These are phyloP conservation scores for Heliocybe sulcata DNA, from an alignment of 1,284 basidiomycete species.

Conservation along the genomic window DNA sequence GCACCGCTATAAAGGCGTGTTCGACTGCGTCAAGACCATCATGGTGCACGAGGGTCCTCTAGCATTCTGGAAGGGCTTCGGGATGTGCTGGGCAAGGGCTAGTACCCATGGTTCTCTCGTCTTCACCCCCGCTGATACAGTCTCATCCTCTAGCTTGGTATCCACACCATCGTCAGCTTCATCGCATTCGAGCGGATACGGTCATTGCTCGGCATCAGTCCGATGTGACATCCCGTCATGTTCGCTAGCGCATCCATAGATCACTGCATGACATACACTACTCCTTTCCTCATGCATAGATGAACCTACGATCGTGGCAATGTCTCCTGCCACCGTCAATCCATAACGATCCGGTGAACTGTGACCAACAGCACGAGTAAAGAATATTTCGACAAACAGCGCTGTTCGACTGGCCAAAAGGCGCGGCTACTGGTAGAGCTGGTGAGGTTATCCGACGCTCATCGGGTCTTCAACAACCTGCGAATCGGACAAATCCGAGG, in stretches of 20 bases:
- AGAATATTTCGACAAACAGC: too few species aligned
- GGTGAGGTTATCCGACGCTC: background rate
- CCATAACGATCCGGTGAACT: too few species aligned
- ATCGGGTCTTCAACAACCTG: background rate
- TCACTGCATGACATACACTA: too few species aligned
- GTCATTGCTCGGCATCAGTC: slow-evolving; percentile 24
- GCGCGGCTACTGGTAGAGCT: too few species aligned
- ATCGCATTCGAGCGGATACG: slow-evolving; percentile 27
- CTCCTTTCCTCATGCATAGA: too few species aligned
- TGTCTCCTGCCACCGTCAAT: too few species aligned
- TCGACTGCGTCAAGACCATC: slow-evolving; percentile 24
- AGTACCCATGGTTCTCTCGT: slow-evolving; percentile 8
- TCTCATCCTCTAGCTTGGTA: slow-evolving; percentile 21
- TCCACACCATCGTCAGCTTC: slow-evolving; percentile 29
- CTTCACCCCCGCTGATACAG: background rate
- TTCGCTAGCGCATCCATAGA: background rate
- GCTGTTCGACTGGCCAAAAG: too few species aligned
- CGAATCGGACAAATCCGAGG: background rate
- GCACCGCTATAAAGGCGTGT: slow-evolving; percentile 20
- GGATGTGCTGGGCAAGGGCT: slow-evolving; percentile 32
- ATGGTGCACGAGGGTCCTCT: slow-evolving; percentile 24
- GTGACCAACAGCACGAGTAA: too few species aligned
- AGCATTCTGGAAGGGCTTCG: slow-evolving; percentile 31
- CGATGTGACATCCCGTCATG: slow-evolving; percentile 19
- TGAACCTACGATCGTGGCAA: too few species aligned